Percentiles rank a stretch among this genome's conserved stretches.
These are phyloP conservation scores for Syzygium aqueum DNA, from an alignment of 345 rosid species.

Conservation along the genomic window DNA sequence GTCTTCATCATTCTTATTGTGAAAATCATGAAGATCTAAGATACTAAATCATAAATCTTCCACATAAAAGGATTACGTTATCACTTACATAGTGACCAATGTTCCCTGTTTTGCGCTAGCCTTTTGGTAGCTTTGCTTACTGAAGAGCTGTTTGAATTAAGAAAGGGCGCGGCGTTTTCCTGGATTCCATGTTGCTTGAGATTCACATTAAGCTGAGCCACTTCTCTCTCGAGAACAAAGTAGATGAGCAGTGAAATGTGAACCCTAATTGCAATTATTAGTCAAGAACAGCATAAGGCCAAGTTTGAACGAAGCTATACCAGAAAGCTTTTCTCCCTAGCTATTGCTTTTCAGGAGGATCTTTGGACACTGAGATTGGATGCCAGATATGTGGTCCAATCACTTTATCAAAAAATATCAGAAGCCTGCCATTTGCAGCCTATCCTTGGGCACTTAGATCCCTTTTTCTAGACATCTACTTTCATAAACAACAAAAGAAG, in stretches of 20 bases:
- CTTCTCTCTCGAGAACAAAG: neutral
- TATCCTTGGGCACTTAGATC: conserved; percentile 26
- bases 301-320: neutral
- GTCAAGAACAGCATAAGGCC: neutral
- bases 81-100: neutral
- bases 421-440: neutral
- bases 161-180: neutral
- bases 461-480: conserved; percentile 32
- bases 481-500: neutral
- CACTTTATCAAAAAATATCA: neutral
- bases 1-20: too few relatives aligned
- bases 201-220: neutral
- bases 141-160: neutral
- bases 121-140: neutral
- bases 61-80: too few relatives aligned
- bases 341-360: neutral
- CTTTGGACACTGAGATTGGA: neutral
- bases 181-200: neutral
- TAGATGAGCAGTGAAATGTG: neutral
- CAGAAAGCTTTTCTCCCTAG: neutral
- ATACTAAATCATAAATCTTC: too few relatives aligned
- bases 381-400: conserved; percentile 32
- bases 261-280: neutral
- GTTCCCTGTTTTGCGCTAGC: neutral
- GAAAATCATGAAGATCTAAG: too few relatives aligned